These are phyloP conservation scores for barrel medic (Medicago truncatula) DNA, from an alignment of 306 rosid genomes.

Conservation along the genomic window MtrunA17r5.0-ANR NC_053042.1:28676001-28676500, in stretches of 20 bases:
- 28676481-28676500: too few relatives aligned
- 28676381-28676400: conserved; percentile 50
- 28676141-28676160: conserved; percentile 66
- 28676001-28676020: neutral
- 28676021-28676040: neutral
- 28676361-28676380: conserved; percentile 79
- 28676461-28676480: neutral
- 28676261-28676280: conserved; percentile 25
- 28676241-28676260: conserved; percentile 54
- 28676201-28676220: conserved; percentile 70
- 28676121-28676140: conserved; percentile 69
- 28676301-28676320: conserved; percentile 47
- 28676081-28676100: conserved; percentile 28
- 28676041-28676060: neutral
- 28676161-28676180: conserved; percentile 69
- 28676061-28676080: neutral
- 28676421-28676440: conserved; percentile 9
- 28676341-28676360: conserved; percentile 96
- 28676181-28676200: conserved; percentile 64
- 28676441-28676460: conserved; percentile 2
- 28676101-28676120: conserved; percentile 6
- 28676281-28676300: conserved; percentile 28
- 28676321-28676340: conserved; percentile 76
- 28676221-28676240: conserved; percentile 75
- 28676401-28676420: conserved; percentile 25